Percentiles rank a stretch among this genome's conserved stretches.
phyloP scores from a whole-genome alignment of 1,284 basidiomycete species.

The Wolfiporia cocos region DNA sequence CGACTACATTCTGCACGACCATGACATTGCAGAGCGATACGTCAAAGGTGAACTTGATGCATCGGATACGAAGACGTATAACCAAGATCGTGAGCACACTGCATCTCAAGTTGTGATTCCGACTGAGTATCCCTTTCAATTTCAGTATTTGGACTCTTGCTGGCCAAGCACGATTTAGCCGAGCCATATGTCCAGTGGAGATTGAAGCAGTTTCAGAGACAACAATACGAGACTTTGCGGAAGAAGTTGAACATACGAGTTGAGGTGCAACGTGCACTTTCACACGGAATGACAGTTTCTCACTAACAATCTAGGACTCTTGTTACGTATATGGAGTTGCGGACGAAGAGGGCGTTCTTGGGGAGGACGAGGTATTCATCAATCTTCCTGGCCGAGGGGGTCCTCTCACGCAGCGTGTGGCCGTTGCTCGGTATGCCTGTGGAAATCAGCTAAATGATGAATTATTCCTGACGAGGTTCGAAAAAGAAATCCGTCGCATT shows the following conservation, averaged over 20 bases:
- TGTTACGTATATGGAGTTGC: constrained; percentile 16
- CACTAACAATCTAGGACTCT: constrained; percentile 14
- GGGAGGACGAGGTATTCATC: constrained; percentile 14
- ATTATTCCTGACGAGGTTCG: not conserved
- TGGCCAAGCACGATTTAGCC: constrained; percentile 14
- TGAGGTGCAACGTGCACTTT: constrained; percentile 1
- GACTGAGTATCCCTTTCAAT: not conserved
- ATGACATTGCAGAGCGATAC: constrained; percentile 13
- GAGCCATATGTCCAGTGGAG: constrained; percentile 14
- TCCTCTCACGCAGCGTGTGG: constrained; percentile 11
- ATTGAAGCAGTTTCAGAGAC: constrained; percentile 11
- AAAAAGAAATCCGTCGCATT: constrained; percentile 14
- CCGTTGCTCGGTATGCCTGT: constrained; percentile 10
- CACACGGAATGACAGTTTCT: no score
- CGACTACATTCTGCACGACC: constrained; percentile 13
- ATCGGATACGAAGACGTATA: constrained; percentile 8
- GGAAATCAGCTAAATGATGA: no score
- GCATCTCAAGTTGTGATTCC: not conserved
- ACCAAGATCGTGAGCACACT: constrained; percentile 12
- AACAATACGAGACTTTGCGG: constrained; percentile 10
- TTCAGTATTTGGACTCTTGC: constrained; percentile 14
- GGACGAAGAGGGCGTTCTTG: constrained; percentile 16
- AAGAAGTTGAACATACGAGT: constrained; percentile 14
- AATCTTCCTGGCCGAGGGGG: constrained; percentile 15
- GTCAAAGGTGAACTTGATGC: constrained; percentile 17